A percentile compares a stretch with the other conserved stretches of the same genome.
These are phyloP conservation scores for Tulasnella sp. DNA, from an alignment of 768 basidiomycete species.

Conservation along the genomic window DNA sequence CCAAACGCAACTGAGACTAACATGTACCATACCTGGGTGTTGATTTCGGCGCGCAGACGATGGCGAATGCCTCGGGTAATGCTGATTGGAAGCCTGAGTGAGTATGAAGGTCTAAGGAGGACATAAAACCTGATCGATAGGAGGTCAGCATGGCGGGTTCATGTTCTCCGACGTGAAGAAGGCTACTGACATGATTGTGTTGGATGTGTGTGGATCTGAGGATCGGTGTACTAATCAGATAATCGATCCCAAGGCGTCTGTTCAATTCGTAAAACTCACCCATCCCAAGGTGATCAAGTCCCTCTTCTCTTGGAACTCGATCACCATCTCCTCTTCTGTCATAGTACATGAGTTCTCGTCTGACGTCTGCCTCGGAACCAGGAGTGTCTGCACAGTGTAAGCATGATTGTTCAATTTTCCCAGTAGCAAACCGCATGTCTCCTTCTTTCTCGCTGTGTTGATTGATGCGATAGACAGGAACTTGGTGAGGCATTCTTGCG, in stretches of 20 bases:
- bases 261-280: constrained; percentile 46
- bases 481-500: constrained; percentile 57
- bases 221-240: neutral
- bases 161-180: neutral
- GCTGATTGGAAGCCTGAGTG: constrained; percentile 83
- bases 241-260: too few species aligned
- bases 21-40: constrained; percentile 51
- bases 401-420: constrained; percentile 51
- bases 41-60: constrained; percentile 78
- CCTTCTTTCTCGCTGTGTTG: constrained; percentile 67
- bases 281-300: constrained; percentile 82
- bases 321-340: constrained; percentile 79
- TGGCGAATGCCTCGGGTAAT: constrained; percentile 86
- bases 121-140: constrained; percentile 64
- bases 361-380: constrained; percentile 82
- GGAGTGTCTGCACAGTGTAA: constrained; percentile 64
- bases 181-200: constrained; percentile 63
- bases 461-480: constrained; percentile 68
- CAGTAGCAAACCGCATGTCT: constrained; percentile 79
- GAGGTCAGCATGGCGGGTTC: constrained; percentile 12
- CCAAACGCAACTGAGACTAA: neutral
- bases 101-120: constrained; percentile 85
- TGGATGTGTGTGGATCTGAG: constrained; percentile 84
- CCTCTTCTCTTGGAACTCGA: constrained; percentile 74
- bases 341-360: constrained; percentile 89